Conservation (phyloP, 2,329 filamentous ascomycete genomes). For the Rhynchosporium graminicola region DNA sequence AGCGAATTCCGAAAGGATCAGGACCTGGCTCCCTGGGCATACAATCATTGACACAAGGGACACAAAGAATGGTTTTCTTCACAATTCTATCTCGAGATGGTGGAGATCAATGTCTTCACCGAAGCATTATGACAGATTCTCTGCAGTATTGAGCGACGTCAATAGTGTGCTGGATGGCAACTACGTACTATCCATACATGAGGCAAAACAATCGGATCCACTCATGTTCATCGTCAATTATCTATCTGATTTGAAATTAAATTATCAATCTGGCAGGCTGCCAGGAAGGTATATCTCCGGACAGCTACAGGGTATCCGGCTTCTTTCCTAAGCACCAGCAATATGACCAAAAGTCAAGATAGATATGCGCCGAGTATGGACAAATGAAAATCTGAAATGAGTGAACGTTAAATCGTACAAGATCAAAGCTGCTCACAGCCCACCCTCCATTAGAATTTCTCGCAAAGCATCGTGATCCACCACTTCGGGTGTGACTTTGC, state of each 20-base stretch:
- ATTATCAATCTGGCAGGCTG: conserved; percentile 16
- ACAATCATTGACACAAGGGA: too few species aligned
- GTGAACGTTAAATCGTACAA: conserved; percentile 12
- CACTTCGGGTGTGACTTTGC: conserved; percentile 33
- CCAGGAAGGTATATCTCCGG: conserved; percentile 5
- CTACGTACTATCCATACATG: conserved; percentile 23
- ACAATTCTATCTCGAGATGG: too few species aligned
- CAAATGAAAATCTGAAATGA: conserved; percentile 17
- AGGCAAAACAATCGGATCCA: conserved; percentile 14
- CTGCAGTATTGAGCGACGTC: conserved; percentile 11
- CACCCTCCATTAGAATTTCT: conserved; percentile 35
- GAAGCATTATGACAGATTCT: conserved; percentile 17
- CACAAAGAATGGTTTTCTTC: too few species aligned
- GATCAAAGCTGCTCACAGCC: conserved; percentile 2
- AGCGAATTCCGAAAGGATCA: conserved; percentile 59
- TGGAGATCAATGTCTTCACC: background rate
- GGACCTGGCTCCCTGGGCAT: conserved; percentile 39
- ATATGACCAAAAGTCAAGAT: conserved; percentile 12
- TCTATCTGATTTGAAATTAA: conserved; percentile 6
- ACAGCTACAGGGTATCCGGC: conserved; percentile 13
- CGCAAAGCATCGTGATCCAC: conserved; percentile 39
- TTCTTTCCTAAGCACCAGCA: conserved; percentile 15
- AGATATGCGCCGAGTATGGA: conserved; percentile 10
- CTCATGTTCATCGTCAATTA: background rate
- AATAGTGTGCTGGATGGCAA: conserved; percentile 14